Evolutionary conservation across 2,329 filamentous ascomycete genomes (phyloP).

Genomic region (Epichloe aotearoae): DNA sequence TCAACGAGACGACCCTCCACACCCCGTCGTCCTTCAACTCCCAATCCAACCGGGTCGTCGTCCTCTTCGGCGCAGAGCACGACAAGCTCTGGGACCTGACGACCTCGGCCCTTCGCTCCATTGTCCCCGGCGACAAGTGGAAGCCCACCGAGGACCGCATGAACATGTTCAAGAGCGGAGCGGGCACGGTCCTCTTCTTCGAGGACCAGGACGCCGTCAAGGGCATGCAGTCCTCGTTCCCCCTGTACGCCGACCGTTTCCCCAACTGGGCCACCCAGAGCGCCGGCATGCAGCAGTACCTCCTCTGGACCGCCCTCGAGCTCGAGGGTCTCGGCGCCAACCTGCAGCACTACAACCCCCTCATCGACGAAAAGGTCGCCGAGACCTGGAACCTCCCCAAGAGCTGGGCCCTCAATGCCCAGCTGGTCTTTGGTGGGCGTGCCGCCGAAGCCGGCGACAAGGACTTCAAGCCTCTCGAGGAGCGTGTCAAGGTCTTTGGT

Average conservation of each 20-base stretch:
- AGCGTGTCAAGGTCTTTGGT: slow-evolving; percentile 53
- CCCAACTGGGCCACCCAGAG: slow-evolving; percentile 63
- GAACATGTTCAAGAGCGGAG: slow-evolving; percentile 51
- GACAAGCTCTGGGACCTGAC: slow-evolving; percentile 76
- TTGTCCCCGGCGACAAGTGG: slow-evolving; percentile 54
- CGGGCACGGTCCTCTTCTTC: slow-evolving; percentile 82
- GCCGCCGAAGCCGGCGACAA: slow-evolving; percentile 47
- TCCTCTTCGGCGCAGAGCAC: slow-evolving; percentile 73
- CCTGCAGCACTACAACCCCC: slow-evolving; percentile 81
- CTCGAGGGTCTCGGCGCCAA: slow-evolving; percentile 76
- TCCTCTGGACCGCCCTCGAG: slow-evolving; percentile 71
- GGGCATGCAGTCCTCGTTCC: slow-evolving; percentile 52
- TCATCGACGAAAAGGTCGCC: slow-evolving; percentile 62
- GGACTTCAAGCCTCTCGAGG: slow-evolving; percentile 48
- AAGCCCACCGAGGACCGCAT: slow-evolving; percentile 33
- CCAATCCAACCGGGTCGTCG: slow-evolving; percentile 64
- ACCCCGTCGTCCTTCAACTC: slow-evolving; percentile 80
- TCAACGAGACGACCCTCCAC: slow-evolving; percentile 50
- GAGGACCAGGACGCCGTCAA: slow-evolving; percentile 59
- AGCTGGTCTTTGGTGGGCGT: slow-evolving; percentile 70
- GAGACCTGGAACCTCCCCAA: slow-evolving; percentile 55
- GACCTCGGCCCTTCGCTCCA: slow-evolving; percentile 30
- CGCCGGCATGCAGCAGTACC: slow-evolving; percentile 65
- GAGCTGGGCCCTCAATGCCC: slow-evolving; percentile 65
- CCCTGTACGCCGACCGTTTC: slow-evolving; percentile 69